phyloP scores from a whole-genome alignment of 225 moss, liverwort and hornwort species.

The Ulota crispa region DNA sequence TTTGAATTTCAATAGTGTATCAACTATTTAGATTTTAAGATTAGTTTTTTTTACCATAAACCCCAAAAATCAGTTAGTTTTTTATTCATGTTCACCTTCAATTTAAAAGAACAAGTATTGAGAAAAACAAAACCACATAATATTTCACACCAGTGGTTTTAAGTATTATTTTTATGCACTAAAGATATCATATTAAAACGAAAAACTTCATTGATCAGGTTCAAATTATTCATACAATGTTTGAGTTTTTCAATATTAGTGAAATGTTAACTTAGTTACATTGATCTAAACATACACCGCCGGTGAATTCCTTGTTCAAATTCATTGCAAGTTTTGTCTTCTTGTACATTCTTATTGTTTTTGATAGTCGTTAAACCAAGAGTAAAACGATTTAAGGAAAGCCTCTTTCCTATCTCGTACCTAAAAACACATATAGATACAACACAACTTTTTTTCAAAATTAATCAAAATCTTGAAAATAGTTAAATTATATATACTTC shows the following conservation, averaged over 20 bases:
- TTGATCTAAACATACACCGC: fast-evolving
- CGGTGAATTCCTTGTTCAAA: fast-evolving
- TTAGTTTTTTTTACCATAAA: not conserved
- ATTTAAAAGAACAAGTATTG: not conserved
- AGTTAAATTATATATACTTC: not conserved
- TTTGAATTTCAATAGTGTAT: not conserved
- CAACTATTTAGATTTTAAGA: not conserved
- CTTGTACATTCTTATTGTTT: not conserved
- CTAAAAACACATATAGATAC: not conserved
- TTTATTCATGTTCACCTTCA: too few species aligned
- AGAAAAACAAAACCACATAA: not conserved
- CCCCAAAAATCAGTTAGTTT: not conserved
- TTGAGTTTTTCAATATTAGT: not conserved
- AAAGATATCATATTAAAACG: fast-evolving
- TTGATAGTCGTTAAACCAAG: conserved; percentile 15
- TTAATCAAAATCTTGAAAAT: fast-evolving
- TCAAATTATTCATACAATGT: fast-evolving
- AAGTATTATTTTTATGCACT: not conserved
- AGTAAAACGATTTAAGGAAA: conserved; percentile 28
- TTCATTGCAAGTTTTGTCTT: not conserved
- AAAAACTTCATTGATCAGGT: too few species aligned
- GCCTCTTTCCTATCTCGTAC: not conserved
- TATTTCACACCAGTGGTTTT: fast-evolving
- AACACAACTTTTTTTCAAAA: fast-evolving
- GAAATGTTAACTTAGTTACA: fast-evolving